Conservation (phyloP, 139 green algal genomes). For the Ostreobium quekettii region DNA sequence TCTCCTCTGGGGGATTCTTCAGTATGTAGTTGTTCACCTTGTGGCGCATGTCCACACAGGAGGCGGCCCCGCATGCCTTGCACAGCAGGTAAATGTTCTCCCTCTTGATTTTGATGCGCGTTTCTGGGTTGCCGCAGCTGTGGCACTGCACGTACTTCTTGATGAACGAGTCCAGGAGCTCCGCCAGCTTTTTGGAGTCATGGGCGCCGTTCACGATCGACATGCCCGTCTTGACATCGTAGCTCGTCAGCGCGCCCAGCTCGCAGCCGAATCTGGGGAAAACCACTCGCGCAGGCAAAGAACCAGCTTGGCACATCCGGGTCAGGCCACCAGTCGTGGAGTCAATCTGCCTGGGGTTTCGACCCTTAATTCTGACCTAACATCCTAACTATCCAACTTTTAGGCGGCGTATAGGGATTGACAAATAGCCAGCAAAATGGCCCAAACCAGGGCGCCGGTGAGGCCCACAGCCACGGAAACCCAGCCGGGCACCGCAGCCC, state of each 20-base stretch:
- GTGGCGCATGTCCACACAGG: slow-evolving; percentile 89
- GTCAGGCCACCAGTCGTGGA: too few species aligned
- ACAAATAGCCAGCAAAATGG: too few species aligned
- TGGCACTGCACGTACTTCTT: slow-evolving; percentile 99
- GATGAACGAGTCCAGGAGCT: slow-evolving; percentile 95
- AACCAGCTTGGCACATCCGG: too few species aligned
- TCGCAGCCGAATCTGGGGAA: slow-evolving; percentile 96
- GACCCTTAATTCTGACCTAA: too few species aligned
- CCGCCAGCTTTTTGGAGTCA: slow-evolving; percentile 58
- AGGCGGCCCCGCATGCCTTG: slow-evolving; percentile 68
- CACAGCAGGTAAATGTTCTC: slow-evolving; percentile 85
- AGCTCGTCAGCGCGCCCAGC: slow-evolving; percentile 95
- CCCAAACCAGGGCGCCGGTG: too few species aligned
- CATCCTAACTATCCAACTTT: too few species aligned
- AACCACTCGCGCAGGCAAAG: too few species aligned
- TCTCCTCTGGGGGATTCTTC: slow-evolving; percentile 94
- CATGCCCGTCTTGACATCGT: slow-evolving; percentile 77
- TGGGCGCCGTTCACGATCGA: slow-evolving; percentile 91
- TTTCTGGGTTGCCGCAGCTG: slow-evolving; percentile 96
- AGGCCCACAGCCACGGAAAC: too few species aligned
- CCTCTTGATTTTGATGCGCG: slow-evolving; percentile 81
- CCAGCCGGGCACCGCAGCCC: too few species aligned
- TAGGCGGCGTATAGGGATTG: too few species aligned
- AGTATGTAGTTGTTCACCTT: slow-evolving; percentile 98
- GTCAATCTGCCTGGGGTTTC: too few species aligned